Conservation (phyloP, 2,329 filamentous ascomycete genomes). For the Botrytis porri region DNA sequence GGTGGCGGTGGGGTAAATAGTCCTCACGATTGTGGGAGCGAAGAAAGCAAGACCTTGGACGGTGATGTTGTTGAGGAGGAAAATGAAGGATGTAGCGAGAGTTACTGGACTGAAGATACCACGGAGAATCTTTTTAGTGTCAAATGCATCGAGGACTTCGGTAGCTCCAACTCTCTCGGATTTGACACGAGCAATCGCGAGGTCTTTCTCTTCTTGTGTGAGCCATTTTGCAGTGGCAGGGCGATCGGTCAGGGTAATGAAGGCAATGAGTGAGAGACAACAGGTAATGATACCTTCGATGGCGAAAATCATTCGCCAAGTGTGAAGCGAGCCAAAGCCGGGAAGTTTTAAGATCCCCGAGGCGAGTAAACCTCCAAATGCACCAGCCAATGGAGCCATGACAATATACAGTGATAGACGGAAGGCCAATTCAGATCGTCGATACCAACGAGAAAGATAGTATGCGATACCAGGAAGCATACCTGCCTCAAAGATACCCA, state of each 20-base stretch:
- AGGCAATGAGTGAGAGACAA: conserved; percentile 56
- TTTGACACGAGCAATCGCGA: conserved; percentile 65
- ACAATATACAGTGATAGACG: conserved; percentile 67
- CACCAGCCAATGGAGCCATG: conserved; percentile 66
- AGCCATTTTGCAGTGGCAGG: conserved; percentile 68
- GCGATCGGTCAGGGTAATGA: conserved; percentile 64
- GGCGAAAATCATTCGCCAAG: conserved; percentile 69
- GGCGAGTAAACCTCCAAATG: conserved; percentile 66
- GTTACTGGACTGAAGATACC: conserved; percentile 65
- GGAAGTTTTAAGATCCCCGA: conserved; percentile 61
- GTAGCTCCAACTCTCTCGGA: conserved; percentile 63
- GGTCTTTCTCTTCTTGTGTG: conserved; percentile 59
- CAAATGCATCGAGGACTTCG: conserved; percentile 61
- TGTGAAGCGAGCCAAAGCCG: conserved; percentile 48
- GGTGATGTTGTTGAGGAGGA: conserved; percentile 52
- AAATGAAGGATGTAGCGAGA: conserved; percentile 51
- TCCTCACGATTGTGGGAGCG: conserved; percentile 65
- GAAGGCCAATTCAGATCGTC: conserved; percentile 65
- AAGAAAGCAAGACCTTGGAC: conserved; percentile 71
- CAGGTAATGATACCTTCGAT: conserved; percentile 67
- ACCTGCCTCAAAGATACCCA: conserved; percentile 69
- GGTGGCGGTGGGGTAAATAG: conserved; percentile 59
- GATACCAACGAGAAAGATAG: conserved; percentile 70
- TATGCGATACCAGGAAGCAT: conserved; percentile 65
- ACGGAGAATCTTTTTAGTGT: conserved; percentile 54